Conservation (phyloP, 2,329 filamentous ascomycete genomes). For the Fusarium illudens region DNA sequence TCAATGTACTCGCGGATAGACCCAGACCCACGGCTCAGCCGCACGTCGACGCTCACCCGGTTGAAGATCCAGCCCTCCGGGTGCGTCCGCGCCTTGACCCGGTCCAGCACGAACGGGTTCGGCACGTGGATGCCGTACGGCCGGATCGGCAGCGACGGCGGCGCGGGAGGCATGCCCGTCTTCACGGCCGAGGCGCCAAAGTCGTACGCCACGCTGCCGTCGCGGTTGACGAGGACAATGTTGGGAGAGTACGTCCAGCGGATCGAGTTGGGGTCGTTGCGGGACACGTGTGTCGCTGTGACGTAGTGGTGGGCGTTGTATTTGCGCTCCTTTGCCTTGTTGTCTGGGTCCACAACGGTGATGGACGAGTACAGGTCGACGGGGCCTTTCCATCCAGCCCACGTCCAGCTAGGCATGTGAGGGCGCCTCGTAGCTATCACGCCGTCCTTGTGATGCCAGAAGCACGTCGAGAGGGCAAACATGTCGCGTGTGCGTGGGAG, state of each 20-base stretch:
- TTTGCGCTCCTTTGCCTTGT: conserved; percentile 42
- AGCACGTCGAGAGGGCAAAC: conserved; percentile 47
- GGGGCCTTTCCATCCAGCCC: conserved; percentile 48
- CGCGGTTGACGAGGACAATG: conserved; percentile 41
- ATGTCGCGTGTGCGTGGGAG: conserved; percentile 45
- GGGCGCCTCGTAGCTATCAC: conserved; percentile 38
- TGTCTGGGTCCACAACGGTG: conserved; percentile 44
- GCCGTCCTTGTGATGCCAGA: conserved; percentile 48
- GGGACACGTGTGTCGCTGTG: conserved; percentile 46
- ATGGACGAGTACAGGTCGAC: conserved; percentile 48
- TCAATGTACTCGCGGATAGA: conserved; percentile 48
- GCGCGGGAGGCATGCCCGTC: conserved; percentile 25
- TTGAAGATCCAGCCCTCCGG: conserved; percentile 48
- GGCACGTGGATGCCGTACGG: conserved; percentile 45
- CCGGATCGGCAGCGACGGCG: conserved; percentile 37
- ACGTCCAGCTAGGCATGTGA: conserved; percentile 50
- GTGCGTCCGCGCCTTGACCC: conserved; percentile 47
- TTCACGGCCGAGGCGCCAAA: conserved; percentile 33
- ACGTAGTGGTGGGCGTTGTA: conserved; percentile 49
- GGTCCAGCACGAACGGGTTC: conserved; percentile 46
- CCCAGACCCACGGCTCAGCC: conserved; percentile 41
- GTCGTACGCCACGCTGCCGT: conserved; percentile 46
- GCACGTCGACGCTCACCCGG: conserved; percentile 47
- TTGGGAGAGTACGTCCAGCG: conserved; percentile 49
- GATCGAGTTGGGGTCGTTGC: conserved; percentile 44